These are phyloP conservation scores for Nectriaceae sp. DNA, from an alignment of 2,329 filamentous ascomycete species.

Conservation along the genomic window DNA sequence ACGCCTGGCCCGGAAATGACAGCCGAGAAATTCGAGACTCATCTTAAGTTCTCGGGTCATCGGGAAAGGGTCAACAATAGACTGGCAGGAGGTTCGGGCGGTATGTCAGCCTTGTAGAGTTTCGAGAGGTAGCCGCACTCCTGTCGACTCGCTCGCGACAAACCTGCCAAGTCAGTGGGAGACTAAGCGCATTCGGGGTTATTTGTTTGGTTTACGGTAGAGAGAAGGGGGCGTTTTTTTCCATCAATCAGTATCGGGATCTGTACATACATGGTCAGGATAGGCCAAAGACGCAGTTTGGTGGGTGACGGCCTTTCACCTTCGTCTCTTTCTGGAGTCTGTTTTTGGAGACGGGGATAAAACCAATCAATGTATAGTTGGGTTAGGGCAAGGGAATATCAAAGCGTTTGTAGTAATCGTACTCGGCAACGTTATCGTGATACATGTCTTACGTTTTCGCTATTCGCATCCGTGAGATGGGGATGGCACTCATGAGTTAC, in stretches of 20 bases:
- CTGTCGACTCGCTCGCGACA: neutral
- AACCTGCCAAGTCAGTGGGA: neutral
- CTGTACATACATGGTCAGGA: neutral
- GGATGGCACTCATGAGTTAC: too few relatives aligned
- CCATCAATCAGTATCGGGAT: neutral
- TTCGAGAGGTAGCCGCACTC: too few relatives aligned
- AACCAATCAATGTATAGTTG: conserved; percentile 18
- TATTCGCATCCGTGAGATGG: too few relatives aligned
- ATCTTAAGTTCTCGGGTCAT: conserved; percentile 83
- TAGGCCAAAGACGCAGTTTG: conserved; percentile 1
- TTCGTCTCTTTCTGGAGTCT: conserved; percentile 15
- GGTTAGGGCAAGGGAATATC: conserved; percentile 19
- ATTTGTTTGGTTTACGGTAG: neutral
- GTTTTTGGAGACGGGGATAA: conserved; percentile 13
- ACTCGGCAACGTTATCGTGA: too few relatives aligned
- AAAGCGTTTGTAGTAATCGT: conserved; percentile 19
- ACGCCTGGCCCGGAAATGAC: conserved; percentile 84
- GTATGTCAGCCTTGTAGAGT: conserved; percentile 6
- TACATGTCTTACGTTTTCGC: too few relatives aligned
- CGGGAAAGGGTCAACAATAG: conserved; percentile 62
- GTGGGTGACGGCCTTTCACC: conserved; percentile 9
- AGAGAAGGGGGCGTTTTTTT: neutral
- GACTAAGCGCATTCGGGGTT: neutral
- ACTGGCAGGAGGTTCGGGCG: conserved; percentile 22
- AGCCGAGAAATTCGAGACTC: conserved; percentile 88